Base-by-base conservation (phyloP, 345 rosid genomes). In the Lepidium didymum region DNA sequence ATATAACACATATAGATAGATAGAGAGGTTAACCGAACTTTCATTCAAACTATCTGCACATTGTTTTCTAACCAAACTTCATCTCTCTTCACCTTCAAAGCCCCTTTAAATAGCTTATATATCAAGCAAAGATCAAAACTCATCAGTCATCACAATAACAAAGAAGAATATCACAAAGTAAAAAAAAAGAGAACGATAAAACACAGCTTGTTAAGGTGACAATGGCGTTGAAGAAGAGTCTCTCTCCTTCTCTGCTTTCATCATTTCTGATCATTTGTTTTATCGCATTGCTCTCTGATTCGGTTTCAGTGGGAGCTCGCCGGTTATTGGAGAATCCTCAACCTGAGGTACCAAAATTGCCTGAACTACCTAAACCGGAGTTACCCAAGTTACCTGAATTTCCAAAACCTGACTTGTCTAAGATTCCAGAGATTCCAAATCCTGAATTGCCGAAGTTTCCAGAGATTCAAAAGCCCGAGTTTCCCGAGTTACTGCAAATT, bases 301-400 rank as follows among this genome's bases (percentile, higher is more conserved):
- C 69, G 2, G 15, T 9, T 25, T 51, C 49, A 5, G 59, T 19
- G 1, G 52, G 23, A 33, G 57, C 68, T 18, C 75, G 63, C 6
- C 41, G 70, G 42, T 7, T 53, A 18, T 65, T 54, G 4, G 78
- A 68, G 18, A 12, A 33, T 3, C 64, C 68, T 4, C 12, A 73
- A 12, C 72, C 61, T 1, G 72, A 57, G 31, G 11, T 56, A 14
- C 73, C 64, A 8, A 58, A 36, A 15, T 10, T 47, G 5, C 47
- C 69, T 6, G 71, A 69, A 42, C 13, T 58, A 8, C 79, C 75
- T 31, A 36, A 65, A 31, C 76, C 42, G 0, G 63, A 77, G 18
- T 0, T 62, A 10, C 75, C 69, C 0, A 43, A 60, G 23, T 29
- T 61, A 10, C 66, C 74, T 0, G 61, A 75, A 4, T 0, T 54